phyloP scores from a whole-genome alignment of 352 stramenopile genomes.

The Elongisporangium undulatum region DNA sequence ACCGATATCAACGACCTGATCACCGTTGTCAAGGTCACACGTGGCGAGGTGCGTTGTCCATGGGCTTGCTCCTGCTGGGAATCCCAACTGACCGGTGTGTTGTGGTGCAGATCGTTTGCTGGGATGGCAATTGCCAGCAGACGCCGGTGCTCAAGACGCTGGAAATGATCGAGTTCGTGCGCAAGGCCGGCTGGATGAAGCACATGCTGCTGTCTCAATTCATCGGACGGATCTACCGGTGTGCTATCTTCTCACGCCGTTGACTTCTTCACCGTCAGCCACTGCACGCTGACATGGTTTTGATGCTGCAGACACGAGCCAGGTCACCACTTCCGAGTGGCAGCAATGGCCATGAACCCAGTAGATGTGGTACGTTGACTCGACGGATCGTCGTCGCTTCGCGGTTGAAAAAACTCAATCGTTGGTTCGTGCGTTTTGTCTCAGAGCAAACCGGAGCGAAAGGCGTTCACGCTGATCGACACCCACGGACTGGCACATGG shows the following conservation, averaged over 20 bases:
- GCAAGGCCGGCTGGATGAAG: constrained; percentile 64
- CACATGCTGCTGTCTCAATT: constrained; percentile 69
- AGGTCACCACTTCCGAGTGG: constrained; percentile 29
- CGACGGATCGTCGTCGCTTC: neutral
- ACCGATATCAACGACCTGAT: constrained; percentile 62
- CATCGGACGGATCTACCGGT: constrained; percentile 64
- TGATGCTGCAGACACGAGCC: neutral
- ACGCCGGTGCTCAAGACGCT: constrained; percentile 46
- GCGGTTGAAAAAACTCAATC: neutral
- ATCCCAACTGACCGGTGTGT: neutral
- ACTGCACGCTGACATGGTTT: neutral
- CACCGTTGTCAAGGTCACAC: constrained; percentile 68
- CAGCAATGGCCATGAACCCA: constrained; percentile 34
- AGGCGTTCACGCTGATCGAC: constrained; percentile 51
- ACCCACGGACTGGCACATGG: constrained; percentile 36
- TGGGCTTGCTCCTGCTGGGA: neutral
- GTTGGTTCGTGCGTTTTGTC: neutral
- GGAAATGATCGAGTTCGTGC: constrained; percentile 74
- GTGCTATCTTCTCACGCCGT: constrained; percentile 2
- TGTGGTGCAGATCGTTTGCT: constrained; percentile 52
- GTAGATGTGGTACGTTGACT: constrained; percentile 34
- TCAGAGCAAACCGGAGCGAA: constrained; percentile 55
- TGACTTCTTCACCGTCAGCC: neutral
- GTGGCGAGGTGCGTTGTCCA: constrained; percentile 37
- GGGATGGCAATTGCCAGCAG: constrained; percentile 49